Evolutionary conservation across 169 alveolate genomes (phyloP), one percentile per base, ranked within the genome.

Genomic region (Plasmodium yoelii): DNA sequence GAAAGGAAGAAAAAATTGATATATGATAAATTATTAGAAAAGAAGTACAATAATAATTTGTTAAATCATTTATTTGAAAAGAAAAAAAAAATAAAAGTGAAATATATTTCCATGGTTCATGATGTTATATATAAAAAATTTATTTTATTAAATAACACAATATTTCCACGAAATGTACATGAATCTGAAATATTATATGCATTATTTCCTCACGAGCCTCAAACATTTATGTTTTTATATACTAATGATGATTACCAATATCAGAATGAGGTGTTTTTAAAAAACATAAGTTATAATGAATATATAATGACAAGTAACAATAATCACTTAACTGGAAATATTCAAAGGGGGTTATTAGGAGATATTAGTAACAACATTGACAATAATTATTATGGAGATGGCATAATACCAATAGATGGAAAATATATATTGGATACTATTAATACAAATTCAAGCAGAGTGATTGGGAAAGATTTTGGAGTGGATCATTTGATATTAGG

Each of bases 21-120:
- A 4, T 71, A 71, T 60, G 53, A 19, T 13, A 77, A 53, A 28
- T 57, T 77, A 13, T 13, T 73, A 59, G 88, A 73, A 28, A 63
- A 77, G 57, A 77, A 67, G 47, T 77, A 63, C 39, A 77, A 77
- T 3, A 63, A n/a, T 19, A 77, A 77, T 51, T 44, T 77, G 42
- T 28, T 77, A 42, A 77, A 77, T 22, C 64, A 64, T 64, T 51
- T 77, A n/a, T 47, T 42, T 10, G 44, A 24, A 10, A 77, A 51
- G 12, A 68, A 39, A 15, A 69, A 82, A 19, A 82, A 82, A 18
- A 55, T 82, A 42, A 82, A 82, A 71, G 59, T 82, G 7, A 69
- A 68, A 61, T 82, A 82, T 53, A 69, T 82, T 13, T 82, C 90
- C 4, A 82, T 82, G 90, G 73, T 82, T 19, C 86, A 82, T 26